phyloP scores from a whole-genome alignment of 2,329 filamentous ascomycete genomes.

The Madurella mycetomatis region DNA sequence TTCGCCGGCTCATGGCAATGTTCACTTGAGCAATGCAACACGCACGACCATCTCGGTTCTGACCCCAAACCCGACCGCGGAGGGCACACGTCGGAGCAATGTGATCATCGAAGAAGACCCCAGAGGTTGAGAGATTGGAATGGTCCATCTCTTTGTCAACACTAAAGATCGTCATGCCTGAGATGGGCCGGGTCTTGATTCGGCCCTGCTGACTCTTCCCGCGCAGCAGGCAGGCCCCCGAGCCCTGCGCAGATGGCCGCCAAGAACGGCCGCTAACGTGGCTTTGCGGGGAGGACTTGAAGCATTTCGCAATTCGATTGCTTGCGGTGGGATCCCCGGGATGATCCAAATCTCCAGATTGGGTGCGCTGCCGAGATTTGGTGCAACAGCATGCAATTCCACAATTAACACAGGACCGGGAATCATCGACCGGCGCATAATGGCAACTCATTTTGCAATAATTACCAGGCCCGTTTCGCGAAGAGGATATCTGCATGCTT shows the following conservation, averaged over 20 bases:
- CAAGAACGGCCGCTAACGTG: not conserved
- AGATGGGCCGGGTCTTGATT: not conserved
- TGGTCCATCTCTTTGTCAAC: too few species aligned
- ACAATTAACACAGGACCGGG: too few species aligned
- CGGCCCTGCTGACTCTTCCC: not conserved
- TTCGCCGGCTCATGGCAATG: constrained; percentile 3
- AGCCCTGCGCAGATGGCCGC: too few species aligned
- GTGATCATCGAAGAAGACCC: constrained; percentile 1
- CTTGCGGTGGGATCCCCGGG: constrained; percentile 11
- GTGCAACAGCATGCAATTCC: too few species aligned
- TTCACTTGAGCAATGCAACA: not conserved
- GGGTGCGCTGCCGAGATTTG: not conserved
- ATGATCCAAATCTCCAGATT: constrained; percentile 19
- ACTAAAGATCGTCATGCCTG: too few species aligned
- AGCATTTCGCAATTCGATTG: not conserved
- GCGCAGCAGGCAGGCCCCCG: too few species aligned
- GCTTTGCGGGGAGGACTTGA: not conserved
- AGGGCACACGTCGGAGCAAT: constrained; percentile 7
- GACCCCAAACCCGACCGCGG: not conserved
- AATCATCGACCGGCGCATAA: not conserved
- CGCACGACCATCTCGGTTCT: constrained; percentile 3
- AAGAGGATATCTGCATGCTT: too few species aligned
- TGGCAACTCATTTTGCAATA: not conserved
- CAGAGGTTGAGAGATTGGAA: too few species aligned
- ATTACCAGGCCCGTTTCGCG: too few species aligned